Conservation (phyloP, 352 stramenopile genomes). For the Poterioochromonas sp. region DNA sequence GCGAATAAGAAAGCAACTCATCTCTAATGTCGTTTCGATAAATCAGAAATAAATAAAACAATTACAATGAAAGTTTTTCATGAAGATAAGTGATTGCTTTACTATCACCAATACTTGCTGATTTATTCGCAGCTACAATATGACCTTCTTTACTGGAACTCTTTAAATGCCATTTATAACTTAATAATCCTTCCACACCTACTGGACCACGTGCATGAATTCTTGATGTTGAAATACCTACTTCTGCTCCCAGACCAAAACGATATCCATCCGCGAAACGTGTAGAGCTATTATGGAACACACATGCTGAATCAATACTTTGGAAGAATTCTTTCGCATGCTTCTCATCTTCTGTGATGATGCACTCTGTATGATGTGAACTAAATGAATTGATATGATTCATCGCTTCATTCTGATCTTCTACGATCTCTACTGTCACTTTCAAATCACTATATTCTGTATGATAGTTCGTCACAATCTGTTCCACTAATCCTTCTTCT, state of each 20-base stretch:
- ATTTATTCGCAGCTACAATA: constrained; percentile 49
- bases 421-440: constrained; percentile 84
- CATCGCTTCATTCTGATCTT: constrained; percentile 73
- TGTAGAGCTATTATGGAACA: constrained; percentile 96
- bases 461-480: constrained; percentile 63
- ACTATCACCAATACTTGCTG: too few relatives aligned
- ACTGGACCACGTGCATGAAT: constrained; percentile 87
- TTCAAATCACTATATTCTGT: constrained; percentile 88
- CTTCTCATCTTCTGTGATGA: constrained; percentile 80
- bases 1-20: too few relatives aligned
- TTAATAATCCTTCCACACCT: constrained; percentile 90
- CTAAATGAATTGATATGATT: constrained; percentile 89
- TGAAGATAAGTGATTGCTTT: too few relatives aligned
- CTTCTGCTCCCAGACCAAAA: constrained; percentile 93
- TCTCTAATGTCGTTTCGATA: too few relatives aligned
- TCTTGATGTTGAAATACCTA: constrained; percentile 90
- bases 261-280: constrained; percentile 51
- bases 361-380: constrained; percentile 87
- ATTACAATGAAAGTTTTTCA: too few relatives aligned
- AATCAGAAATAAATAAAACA: too few relatives aligned
- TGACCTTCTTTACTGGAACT: constrained; percentile 62
- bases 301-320: constrained; percentile 85
- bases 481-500: constrained; percentile 47
- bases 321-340: constrained; percentile 65
- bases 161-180: constrained; percentile 92